Conservation (phyloP, 176 grass and related monocot species). For the Echinochloa phyllopogon region DNA sequence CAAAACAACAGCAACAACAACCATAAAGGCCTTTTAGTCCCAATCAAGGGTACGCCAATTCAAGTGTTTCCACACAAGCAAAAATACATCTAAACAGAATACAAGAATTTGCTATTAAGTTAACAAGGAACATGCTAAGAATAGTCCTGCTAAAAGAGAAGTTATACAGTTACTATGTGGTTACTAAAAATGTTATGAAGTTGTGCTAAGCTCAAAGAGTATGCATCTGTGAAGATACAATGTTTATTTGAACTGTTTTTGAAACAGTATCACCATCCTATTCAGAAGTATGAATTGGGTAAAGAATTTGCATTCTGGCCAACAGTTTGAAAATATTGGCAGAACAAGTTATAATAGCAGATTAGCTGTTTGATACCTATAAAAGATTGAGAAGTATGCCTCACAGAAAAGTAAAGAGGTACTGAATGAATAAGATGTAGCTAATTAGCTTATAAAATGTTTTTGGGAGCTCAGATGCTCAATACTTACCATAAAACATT, state of each 20-base stretch:
- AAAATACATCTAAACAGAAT: background rate
- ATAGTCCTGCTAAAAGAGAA: background rate
- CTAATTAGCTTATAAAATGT: background rate
- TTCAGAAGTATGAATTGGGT: background rate
- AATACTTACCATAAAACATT: conserved; percentile 58
- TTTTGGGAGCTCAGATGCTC: background rate
- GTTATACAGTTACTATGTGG: background rate
- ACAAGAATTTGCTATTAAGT: background rate
- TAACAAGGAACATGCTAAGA: background rate
- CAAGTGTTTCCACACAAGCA: background rate
- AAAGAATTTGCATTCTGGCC: background rate
- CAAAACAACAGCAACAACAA: background rate
- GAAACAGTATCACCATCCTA: background rate
- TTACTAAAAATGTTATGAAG: background rate
- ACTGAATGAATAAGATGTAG: background rate
- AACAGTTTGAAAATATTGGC: background rate
- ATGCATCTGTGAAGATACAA: background rate
- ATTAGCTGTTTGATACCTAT: background rate
- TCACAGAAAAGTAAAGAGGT: background rate
- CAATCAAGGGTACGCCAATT: background rate
- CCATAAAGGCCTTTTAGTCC: background rate
- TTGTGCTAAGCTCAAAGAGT: background rate
- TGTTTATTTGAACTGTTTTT: background rate
- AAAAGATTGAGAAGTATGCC: background rate
- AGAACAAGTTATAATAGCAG: background rate